phyloP scores from a whole-genome alignment of 2,329 filamentous ascomycete species.

The Diaporthe amygdali region DNA sequence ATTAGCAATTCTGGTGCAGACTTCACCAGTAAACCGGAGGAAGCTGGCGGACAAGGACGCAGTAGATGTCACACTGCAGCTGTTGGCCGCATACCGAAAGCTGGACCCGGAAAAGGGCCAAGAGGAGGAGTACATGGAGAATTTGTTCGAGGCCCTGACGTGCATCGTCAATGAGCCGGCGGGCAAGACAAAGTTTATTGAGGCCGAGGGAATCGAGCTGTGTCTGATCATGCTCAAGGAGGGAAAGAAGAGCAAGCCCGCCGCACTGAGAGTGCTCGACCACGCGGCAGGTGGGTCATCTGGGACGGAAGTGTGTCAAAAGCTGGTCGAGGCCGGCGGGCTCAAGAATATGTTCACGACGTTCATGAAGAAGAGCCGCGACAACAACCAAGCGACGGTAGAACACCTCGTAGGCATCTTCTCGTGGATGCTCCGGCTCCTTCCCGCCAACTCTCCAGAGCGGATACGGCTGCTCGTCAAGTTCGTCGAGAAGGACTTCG shows the following conservation, averaged over 20 bases:
- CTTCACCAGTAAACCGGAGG: slow-evolving; percentile 68
- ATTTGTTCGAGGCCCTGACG: slow-evolving; percentile 86
- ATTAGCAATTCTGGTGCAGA: slow-evolving; percentile 85
- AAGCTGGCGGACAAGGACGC: slow-evolving; percentile 71
- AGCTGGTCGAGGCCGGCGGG: slow-evolving; percentile 81
- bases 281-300: slow-evolving; percentile 71
- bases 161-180: slow-evolving; percentile 76
- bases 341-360: slow-evolving; percentile 84
- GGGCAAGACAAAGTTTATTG: slow-evolving; percentile 82
- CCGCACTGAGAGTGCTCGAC: slow-evolving; percentile 82
- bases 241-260: slow-evolving; percentile 79
- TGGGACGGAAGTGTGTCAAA: slow-evolving; percentile 67
- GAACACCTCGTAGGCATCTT: slow-evolving; percentile 90
- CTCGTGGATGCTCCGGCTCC: slow-evolving; percentile 76
- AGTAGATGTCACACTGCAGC: slow-evolving; percentile 80
- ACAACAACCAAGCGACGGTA: slow-evolving; percentile 56
- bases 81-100: slow-evolving; percentile 84
- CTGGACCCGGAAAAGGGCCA: slow-evolving; percentile 85
- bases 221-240: slow-evolving; percentile 91
- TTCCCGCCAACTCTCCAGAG: slow-evolving; percentile 78
- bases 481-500: slow-evolving; percentile 94
- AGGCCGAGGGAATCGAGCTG: slow-evolving; percentile 91
- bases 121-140: slow-evolving; percentile 95
- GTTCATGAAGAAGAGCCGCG: slow-evolving; percentile 82
- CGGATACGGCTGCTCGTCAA: slow-evolving; percentile 89